A percentile compares a stretch with the other conserved stretches of the same genome.
Evolutionary conservation across 1,284 basidiomycete genomes (phyloP).

Genomic region (Naganishia sp.): DNA sequence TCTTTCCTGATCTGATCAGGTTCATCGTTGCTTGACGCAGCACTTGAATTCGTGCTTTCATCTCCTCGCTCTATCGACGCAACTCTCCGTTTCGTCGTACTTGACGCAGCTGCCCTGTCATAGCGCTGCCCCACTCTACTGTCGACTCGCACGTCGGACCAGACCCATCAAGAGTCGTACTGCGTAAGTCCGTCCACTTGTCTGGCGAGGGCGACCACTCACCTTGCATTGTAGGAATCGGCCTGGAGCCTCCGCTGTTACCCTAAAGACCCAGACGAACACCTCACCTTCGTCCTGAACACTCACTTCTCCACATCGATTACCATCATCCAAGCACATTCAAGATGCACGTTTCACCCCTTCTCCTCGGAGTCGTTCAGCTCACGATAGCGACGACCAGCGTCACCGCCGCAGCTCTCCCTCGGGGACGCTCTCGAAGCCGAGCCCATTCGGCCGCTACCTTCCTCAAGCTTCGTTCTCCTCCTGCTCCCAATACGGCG

Average conservation of each 20-base stretch:
- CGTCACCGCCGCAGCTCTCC: conserved; percentile 17
- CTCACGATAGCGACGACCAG: conserved; percentile 13
- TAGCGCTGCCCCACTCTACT: conserved; percentile 1
- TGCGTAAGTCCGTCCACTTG: neutral
- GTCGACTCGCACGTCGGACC: neutral
- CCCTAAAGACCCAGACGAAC: neutral
- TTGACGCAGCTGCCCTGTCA: conserved; percentile 19
- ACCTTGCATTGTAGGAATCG: conserved; percentile 3
- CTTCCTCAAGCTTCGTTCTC: conserved; percentile 29
- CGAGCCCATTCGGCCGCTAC: conserved; percentile 8
- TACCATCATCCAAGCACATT: neutral
- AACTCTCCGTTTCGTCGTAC: neutral
- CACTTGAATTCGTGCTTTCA: conserved; percentile 11
- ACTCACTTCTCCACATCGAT: neutral
- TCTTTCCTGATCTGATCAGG: neutral
- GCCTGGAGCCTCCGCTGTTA: conserved; percentile 14
- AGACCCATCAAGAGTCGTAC: neutral
- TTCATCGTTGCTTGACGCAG: conserved; percentile 26
- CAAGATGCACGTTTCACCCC: conserved; percentile 29
- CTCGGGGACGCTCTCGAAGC: conserved; percentile 11
- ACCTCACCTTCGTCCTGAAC: conserved; percentile 11
- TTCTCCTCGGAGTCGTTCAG: conserved; percentile 8
- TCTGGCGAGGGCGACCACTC: neutral
- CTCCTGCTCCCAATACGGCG: neutral
- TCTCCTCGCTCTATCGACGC: neutral